Base-by-base conservation (phyloP, 1,284 basidiomycete genomes). In the Peniophora sp. region DNA sequence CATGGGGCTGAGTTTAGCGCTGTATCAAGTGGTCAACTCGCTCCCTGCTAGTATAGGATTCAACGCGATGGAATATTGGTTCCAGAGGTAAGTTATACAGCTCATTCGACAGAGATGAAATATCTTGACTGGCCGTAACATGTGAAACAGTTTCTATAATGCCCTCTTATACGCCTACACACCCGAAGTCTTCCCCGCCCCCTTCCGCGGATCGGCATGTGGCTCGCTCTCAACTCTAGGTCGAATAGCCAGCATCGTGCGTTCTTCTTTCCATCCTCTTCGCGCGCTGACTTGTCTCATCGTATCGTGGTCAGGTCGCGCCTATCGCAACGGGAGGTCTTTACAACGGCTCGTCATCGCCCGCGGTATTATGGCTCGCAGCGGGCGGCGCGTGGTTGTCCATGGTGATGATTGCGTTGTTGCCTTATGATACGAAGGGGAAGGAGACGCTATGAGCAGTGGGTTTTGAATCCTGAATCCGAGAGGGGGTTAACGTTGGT, bases 121-220 rank as follows among this genome's bases (percentile, higher is more conserved):
- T 17, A 2, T 45, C 23, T 14, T 36, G 19, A n/a, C n/a, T n/a
- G n/a, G n/a, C n/a, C n/a, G n/a, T n/a, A n/a, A n/a, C n/a, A n/a
- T n/a, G n/a, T n/a, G n/a, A n/a, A n/a, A 54, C 52, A 24, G 53
- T 56, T 47, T 32, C 27, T 32, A 32, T 32, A 56, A 56, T 49
- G 55, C 55, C 22, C 49, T 56, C 10, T 50, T 56, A 19, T 56
- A 56, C 49, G 55, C 52, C 22, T 56, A 51, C 50, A 56, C 55
- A 23, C 55, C 55, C 46, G 55, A 56, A 44, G 55, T 53, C 32
- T 56, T 56, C 55, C 55, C 55, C 22, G 55, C 55, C 3, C 23
- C 50, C n/a, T 50, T 54, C n/a, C 55, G 55, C 35, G 55, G 55
- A 11, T 50, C 48, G 32, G 55, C 55, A 9, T 56, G 50, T 43